phyloP scores from a whole-genome alignment of 2,329 filamentous ascomycete species.

The Dothideomycetes sp. region DNA sequence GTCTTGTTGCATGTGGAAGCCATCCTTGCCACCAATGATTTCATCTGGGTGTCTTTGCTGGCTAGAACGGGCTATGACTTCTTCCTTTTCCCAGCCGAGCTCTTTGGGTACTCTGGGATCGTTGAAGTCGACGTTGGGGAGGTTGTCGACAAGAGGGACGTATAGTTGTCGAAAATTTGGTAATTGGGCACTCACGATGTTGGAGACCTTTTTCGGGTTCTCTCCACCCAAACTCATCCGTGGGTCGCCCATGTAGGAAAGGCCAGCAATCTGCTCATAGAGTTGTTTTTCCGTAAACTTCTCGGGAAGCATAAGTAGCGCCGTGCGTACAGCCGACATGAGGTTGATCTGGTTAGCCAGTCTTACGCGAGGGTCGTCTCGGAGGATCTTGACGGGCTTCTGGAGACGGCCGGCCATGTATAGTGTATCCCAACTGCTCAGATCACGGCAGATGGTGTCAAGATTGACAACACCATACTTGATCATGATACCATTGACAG shows the following conservation, averaged over 20 bases:
- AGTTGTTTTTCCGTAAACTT: constrained; percentile 78
- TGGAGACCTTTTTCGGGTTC: constrained; percentile 82
- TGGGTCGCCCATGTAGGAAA: constrained; percentile 93
- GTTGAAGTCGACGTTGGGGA: constrained; percentile 77
- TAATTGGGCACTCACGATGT: constrained; percentile 88
- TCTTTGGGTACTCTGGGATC: constrained; percentile 47
- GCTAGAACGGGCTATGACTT: constrained; percentile 18
- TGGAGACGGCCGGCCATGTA: constrained; percentile 95
- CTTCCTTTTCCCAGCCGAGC: constrained; percentile 25
- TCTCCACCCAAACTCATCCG: constrained; percentile 85
- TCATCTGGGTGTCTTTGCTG: constrained; percentile 39
- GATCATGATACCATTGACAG: constrained; percentile 87
- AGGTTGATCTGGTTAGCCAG: constrained; percentile 95
- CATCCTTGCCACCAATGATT: constrained; percentile 39
- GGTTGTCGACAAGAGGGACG: constrained; percentile 73
- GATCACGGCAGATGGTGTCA: constrained; percentile 74
- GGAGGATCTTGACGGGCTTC: constrained; percentile 94
- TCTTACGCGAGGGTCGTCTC: constrained; percentile 83
- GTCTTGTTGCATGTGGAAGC: constrained; percentile 68
- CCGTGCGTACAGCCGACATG: constrained; percentile 79
- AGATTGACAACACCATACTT: constrained; percentile 97
- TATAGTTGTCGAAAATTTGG: constrained; percentile 87
- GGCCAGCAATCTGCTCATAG: constrained; percentile 81
- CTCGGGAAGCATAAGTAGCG: constrained; percentile 73
- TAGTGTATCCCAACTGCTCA: constrained; percentile 84